These are phyloP conservation scores for Linnemannia elongata DNA, from an alignment of 192 early-diverging fungal species.

Conservation along the genomic window DNA sequence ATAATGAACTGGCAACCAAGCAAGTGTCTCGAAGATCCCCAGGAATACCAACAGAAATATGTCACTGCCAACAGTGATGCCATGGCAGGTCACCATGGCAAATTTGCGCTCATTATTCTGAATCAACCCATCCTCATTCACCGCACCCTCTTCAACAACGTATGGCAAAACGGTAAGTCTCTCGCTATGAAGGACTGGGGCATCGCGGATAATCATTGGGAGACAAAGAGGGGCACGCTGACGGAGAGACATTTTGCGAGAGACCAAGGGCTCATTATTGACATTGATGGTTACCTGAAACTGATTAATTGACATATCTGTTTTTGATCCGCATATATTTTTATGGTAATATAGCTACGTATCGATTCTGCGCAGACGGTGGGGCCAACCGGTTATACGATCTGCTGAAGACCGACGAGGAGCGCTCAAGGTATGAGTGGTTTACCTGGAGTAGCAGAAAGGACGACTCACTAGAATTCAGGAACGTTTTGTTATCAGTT, in stretches of 20 bases:
- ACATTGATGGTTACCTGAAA: not conserved
- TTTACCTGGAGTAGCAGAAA: not conserved
- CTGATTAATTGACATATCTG: not conserved
- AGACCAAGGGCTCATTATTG: no score
- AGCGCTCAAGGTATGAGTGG: conserved; percentile 51
- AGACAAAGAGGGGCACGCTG: not conserved
- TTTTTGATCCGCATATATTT: not conserved
- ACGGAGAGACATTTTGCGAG: not conserved
- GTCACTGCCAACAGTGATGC: not conserved
- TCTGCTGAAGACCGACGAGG: conserved; percentile 62
- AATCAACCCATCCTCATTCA: conserved; percentile 75
- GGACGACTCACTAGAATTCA: not conserved
- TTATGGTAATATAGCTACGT: conserved; percentile 59
- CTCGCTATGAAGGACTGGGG: no score
- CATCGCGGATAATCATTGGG: not conserved
- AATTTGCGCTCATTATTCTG: conserved; percentile 75
- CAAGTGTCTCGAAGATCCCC: conserved; percentile 37
- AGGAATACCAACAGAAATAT: conserved; percentile 4
- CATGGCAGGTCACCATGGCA: not conserved
- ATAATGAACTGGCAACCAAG: conserved; percentile 47
- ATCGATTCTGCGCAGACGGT: conserved; percentile 87
- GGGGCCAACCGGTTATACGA: conserved; percentile 91
- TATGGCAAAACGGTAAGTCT: conserved; percentile 58
- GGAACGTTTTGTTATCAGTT: not conserved
- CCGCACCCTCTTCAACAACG: conserved; percentile 43